Percentiles rank a stretch among this genome's conserved stretches.
phyloP scores from a whole-genome alignment of 2,329 filamentous ascomycete genomes.

The Didymella lethalis region DNA sequence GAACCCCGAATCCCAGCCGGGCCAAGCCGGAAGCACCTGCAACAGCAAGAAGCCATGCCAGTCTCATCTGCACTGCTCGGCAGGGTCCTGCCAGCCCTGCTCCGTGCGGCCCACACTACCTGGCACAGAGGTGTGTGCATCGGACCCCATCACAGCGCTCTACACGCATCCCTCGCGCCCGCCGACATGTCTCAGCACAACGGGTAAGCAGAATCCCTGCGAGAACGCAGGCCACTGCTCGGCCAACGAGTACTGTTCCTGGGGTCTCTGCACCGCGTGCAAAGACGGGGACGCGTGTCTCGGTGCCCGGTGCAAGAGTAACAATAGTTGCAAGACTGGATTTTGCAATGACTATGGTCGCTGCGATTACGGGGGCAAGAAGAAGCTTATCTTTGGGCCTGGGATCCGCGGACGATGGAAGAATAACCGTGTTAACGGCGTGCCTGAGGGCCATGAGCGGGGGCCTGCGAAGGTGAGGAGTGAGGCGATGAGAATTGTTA shows the following conservation, averaged over 20 bases:
- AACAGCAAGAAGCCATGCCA: conserved; percentile 43
- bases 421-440: conserved; percentile 28
- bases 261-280: conserved; percentile 1
- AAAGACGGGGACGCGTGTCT: not conserved
- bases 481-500: conserved; percentile 41
- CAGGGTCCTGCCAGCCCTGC: conserved; percentile 37
- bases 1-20: conserved; percentile 33
- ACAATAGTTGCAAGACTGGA: conserved; percentile 44
- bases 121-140: not conserved
- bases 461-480: conserved; percentile 43
- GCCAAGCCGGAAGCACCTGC: conserved; percentile 36
- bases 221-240: not conserved
- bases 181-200: not conserved
- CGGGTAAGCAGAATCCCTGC: not conserved
- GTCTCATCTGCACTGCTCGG: conserved; percentile 35
- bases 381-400: conserved; percentile 34
- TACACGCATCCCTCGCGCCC: not conserved
- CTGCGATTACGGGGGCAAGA: conserved; percentile 40
- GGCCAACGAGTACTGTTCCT: conserved; percentile 1
- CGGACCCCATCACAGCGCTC: not conserved
- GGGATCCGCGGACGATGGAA: conserved; percentile 29
- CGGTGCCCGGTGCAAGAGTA: conserved; percentile 32
- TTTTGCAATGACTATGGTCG: conserved; percentile 41
- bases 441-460: conserved; percentile 33
- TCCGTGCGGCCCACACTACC: not conserved